Conservation (phyloP, 371 early-diverging fungal species). For the Mucor circinelloides region DNA sequence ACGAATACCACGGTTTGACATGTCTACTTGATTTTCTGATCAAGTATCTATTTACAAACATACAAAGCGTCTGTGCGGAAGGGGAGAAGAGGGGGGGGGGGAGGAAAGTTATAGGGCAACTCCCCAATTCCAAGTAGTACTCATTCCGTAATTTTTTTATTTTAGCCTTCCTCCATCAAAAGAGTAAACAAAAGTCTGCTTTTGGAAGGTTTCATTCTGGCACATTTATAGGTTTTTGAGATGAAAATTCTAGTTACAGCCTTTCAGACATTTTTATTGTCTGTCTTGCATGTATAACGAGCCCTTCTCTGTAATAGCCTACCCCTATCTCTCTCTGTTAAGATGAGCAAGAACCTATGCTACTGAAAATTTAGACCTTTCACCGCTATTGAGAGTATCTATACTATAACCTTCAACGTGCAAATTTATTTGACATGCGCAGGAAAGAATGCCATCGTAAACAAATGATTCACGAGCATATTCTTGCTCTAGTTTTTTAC, state of each 20-base stretch:
- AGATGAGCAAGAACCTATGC: too few relatives aligned
- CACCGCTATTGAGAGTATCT: too few relatives aligned
- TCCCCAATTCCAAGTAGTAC: not conserved
- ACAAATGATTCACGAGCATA: too few relatives aligned
- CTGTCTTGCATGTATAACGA: not conserved
- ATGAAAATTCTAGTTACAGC: not conserved
- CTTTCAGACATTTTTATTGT: not conserved
- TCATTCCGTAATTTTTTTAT: not conserved
- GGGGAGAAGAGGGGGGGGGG: not conserved
- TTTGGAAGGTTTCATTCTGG: not conserved
- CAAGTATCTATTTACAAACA: not conserved
- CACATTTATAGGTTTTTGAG: not conserved
- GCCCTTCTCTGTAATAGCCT: not conserved
- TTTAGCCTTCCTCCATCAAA: not conserved
- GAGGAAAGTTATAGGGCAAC: not conserved
- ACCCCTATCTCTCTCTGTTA: too few relatives aligned
- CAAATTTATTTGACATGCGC: too few relatives aligned
- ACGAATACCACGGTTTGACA: not conserved
- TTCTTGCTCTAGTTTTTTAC: too few relatives aligned
- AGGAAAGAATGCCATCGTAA: too few relatives aligned
- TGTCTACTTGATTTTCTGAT: not conserved
- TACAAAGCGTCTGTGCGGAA: slow-evolving; percentile 4
- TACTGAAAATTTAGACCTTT: too few relatives aligned
- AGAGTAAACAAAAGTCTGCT: not conserved
- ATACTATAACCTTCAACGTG: too few relatives aligned